Evolutionary conservation across 1,284 basidiomycete genomes (phyloP), one percentile per base, ranked within the genome.

Genomic region (Quambalaria eucalypti): DNA sequence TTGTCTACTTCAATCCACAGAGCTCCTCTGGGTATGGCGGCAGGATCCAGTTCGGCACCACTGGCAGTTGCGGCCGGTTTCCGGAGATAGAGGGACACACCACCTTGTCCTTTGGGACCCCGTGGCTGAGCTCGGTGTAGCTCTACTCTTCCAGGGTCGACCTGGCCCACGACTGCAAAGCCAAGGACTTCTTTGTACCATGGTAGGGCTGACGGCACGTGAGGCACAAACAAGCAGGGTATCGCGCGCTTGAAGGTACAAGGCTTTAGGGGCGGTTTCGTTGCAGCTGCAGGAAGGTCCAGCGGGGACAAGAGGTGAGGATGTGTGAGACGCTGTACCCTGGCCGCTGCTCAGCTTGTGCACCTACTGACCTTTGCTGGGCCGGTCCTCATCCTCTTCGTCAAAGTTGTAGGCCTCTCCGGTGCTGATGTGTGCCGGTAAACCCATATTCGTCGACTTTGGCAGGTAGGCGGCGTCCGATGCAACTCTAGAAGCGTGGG

Each of bases 151-250:
- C 46, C 48, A n/a, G 28, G n/a, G 28, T 54, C 52, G 6, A 48
- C 46, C 38, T 31, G 31, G 29, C 52, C 52, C 2, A 54, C 14
- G 30, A 51, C 23, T 30, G 23, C n/a, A 26, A 54, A 54, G 10
- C 52, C 52, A 16, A 54, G 52, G 2, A 54, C 36, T n/a, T 54
- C 52, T 29, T 54, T 51, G 29, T 54, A 57, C 42, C 42, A 46
- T 23, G 42, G 42, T 23, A 46, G 42, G 14, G 42, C 42, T 12
- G 42, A 19, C 14, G 42, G 42, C 4, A 46, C 25, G 25, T 46
- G 42, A 23, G 42, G 14, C 21, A 46, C 42, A 46, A 26, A 46
- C 16, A 46, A 46, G 21, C 21, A 46, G 5, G 42, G 42, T 2
- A 46, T 46, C 4, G 42, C n/a, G 21, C 42, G 42, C 42, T 46